Percentiles rank a stretch among this genome's conserved stretches.
Conservation (phyloP, 116 monocot species). For the Cymodocea nodosa region DNA sequence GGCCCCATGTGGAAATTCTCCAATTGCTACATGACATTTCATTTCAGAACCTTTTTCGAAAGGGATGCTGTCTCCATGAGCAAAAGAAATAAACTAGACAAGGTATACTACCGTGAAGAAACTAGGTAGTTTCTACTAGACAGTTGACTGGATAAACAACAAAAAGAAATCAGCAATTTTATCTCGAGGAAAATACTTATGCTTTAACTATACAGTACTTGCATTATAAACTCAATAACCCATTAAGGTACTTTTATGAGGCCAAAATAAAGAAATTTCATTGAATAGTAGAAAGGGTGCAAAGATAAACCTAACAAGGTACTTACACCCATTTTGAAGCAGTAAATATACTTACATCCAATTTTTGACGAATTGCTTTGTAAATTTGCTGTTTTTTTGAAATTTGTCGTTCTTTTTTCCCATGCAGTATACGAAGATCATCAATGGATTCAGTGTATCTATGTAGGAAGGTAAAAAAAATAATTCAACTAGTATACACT, state of each 20-base stretch:
- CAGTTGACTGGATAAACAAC: too few species aligned
- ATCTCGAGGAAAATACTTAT: neutral
- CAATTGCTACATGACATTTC: too few species aligned
- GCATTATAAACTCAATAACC: neutral
- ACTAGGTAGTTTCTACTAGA: too few species aligned
- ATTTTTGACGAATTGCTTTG: slow-evolving; percentile 56
- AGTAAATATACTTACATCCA: slow-evolving; percentile 35
- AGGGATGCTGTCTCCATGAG: too few species aligned
- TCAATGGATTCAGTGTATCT: slow-evolving; percentile 77
- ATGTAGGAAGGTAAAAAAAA: slow-evolving; percentile 5
- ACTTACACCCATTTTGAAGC: neutral
- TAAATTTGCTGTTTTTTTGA: slow-evolving; percentile 49
- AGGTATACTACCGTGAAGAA: too few species aligned
- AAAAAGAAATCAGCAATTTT: too few species aligned
- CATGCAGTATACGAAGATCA: slow-evolving; percentile 56
- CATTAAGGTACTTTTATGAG: too few species aligned
- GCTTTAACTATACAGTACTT: neutral
- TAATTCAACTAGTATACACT: neutral
- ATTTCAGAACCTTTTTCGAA: too few species aligned
- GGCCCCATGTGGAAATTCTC: too few species aligned
- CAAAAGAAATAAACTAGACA: too few species aligned
- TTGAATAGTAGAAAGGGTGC: too few species aligned
- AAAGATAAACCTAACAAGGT: neutral
- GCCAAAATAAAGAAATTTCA: too few species aligned
- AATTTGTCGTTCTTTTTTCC: slow-evolving; percentile 69